Conservation (phyloP, 768 basidiomycete species). For the Rhodotorula toruloides region DNA sequence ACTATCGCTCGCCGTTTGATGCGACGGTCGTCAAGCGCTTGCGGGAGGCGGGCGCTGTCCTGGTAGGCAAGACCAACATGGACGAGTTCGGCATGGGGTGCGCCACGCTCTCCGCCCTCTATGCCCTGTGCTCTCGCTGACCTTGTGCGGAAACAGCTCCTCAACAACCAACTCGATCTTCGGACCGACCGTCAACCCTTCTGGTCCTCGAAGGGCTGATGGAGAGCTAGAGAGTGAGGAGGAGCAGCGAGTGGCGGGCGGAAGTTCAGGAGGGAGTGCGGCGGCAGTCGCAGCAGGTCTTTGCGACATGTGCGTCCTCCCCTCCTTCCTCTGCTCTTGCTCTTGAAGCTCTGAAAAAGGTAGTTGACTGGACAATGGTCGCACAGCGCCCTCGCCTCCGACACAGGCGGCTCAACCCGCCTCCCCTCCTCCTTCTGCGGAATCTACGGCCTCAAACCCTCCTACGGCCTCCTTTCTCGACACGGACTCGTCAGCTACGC, state of each 20-base stretch:
- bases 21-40: conserved; percentile 74
- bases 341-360: neutral
- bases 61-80: conserved; percentile 86
- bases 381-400: conserved; percentile 77
- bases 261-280: conserved; percentile 91
- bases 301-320: conserved; percentile 69
- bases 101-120: conserved; percentile 39
- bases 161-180: conserved; percentile 67
- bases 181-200: conserved; percentile 74
- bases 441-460: conserved; percentile 85
- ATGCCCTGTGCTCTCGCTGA: neutral
- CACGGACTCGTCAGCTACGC: conserved; percentile 91
- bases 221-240: conserved; percentile 23
- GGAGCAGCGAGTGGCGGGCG: conserved; percentile 62
- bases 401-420: conserved; percentile 90
- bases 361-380: neutral
- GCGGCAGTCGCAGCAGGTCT: conserved; percentile 82
- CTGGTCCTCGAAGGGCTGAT: conserved; percentile 9
- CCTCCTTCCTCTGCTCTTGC: neutral
- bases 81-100: conserved; percentile 99
- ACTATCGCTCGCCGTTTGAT: conserved; percentile 72
- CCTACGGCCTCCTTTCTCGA: conserved; percentile 86
- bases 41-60: conserved; percentile 58
- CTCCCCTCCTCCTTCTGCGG: conserved; percentile 93
- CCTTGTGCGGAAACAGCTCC: conserved; percentile 53